Evolutionary conservation across 768 basidiomycete species (phyloP).

Genomic region (Mycena vulgaris): DNA sequence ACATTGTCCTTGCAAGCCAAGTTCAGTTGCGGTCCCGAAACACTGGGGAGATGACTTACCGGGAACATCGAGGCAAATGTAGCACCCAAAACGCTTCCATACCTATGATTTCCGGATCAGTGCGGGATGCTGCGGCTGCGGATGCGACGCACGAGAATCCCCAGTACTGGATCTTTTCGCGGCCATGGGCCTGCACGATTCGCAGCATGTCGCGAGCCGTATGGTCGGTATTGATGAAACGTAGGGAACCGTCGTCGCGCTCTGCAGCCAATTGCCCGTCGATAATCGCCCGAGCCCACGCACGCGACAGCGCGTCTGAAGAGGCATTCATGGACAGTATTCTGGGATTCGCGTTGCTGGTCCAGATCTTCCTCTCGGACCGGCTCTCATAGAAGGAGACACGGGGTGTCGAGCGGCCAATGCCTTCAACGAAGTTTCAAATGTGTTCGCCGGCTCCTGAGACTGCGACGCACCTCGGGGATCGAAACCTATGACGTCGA

Average conservation of each 20-base stretch:
- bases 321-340: conserved; percentile 25
- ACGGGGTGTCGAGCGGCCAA: conserved; percentile 12
- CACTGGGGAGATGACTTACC: neutral
- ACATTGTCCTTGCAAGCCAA: conserved; percentile 25
- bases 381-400: conserved; percentile 26
- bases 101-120: conserved; percentile 7
- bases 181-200: conserved; percentile 33
- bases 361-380: conserved; percentile 26
- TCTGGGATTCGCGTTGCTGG: neutral
- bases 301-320: conserved; percentile 7
- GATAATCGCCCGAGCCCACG: conserved; percentile 26
- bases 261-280: conserved; percentile 20
- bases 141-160: conserved; percentile 34
- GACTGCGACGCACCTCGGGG: conserved; percentile 38
- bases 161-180: conserved; percentile 37
- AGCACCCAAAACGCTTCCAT: conserved; percentile 34
- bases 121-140: neutral
- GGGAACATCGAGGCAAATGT: conserved; percentile 41
- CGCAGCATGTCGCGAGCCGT: conserved; percentile 39
- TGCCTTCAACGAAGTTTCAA: conserved; percentile 18
- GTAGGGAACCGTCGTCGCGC: conserved; percentile 31
- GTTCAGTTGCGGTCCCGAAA: neutral
- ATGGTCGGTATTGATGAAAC: conserved; percentile 36
- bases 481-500: conserved; percentile 42
- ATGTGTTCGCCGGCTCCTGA: neutral